A percentile compares a stretch with the other conserved stretches of the same genome.
Conservation (phyloP, 139 green algal species). For the Microglena sp. region DNA sequence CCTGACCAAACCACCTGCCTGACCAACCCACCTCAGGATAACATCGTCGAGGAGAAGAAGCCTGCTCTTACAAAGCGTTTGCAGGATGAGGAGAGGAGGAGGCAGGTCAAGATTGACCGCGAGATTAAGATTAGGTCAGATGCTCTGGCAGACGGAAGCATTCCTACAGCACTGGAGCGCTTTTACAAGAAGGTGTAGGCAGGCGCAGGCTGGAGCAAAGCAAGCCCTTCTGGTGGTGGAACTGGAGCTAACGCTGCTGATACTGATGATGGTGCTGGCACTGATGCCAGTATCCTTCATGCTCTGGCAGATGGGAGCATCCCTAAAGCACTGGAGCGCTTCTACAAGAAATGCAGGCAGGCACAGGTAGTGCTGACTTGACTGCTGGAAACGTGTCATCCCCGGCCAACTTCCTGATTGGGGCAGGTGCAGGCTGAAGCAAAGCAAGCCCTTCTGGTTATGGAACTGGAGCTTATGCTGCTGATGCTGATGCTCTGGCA, state of each 20-base stretch:
- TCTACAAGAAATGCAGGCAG: too few species aligned
- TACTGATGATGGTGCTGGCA: background rate
- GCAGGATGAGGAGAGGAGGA: slow-evolving; percentile 31
- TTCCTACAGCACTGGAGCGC: background rate
- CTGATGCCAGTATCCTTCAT: background rate
- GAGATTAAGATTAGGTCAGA: background rate
- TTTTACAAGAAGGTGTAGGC: slow-evolving; percentile 10
- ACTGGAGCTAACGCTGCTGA: background rate
- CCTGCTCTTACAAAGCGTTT: slow-evolving; percentile 25
- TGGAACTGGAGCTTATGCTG: background rate
- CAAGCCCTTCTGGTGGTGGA: background rate
- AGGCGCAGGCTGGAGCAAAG: background rate
- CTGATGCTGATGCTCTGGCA: background rate
- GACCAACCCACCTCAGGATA: too few species aligned
- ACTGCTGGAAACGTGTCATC: too few species aligned
- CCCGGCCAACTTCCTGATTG: too few species aligned
- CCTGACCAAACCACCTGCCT: too few species aligned
- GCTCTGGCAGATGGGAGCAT: background rate
- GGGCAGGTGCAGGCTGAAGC: background rate
- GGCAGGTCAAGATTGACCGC: background rate
- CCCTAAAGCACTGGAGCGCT: background rate
- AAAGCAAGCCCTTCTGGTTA: background rate
- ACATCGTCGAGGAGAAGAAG: slow-evolving; percentile 77
- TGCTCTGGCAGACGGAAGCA: background rate
- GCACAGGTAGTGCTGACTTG: slow-evolving; percentile 3